Evolutionary conservation across 2,329 filamentous ascomycete species (phyloP).

Genomic region (Colletotrichum sp.): DNA sequence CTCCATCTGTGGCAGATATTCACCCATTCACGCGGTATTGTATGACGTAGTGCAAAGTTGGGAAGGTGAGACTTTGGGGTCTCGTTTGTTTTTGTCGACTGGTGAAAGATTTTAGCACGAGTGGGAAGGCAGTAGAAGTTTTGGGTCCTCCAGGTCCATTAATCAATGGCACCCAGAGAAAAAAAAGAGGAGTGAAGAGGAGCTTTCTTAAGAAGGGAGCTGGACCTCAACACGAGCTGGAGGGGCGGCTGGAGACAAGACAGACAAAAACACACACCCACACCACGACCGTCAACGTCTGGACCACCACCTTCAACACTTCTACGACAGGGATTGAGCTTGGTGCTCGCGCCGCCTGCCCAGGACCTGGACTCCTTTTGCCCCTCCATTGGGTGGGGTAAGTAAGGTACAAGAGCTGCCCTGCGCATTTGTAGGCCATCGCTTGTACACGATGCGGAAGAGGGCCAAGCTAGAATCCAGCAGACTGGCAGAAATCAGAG

Average conservation of each 20-base stretch:
- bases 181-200: background rate
- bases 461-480: background rate
- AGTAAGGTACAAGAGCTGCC: background rate
- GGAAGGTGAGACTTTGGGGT: background rate
- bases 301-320: background rate
- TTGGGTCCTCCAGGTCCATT: background rate
- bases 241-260: background rate
- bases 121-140: background rate
- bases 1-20: conserved; percentile 4
- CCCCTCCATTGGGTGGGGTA: conserved; percentile 20
- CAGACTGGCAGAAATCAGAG: background rate
- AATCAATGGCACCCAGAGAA: background rate
- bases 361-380: conserved; percentile 17
- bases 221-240: background rate
- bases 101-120: background rate
- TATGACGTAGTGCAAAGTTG: background rate
- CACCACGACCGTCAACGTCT: background rate
- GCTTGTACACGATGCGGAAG: conserved; percentile 13
- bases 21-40: background rate
- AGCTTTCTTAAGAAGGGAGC: conserved; percentile 12
- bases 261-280: background rate
- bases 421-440: background rate
- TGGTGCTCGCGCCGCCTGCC: conserved; percentile 8
- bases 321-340: background rate
- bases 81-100: background rate